Conservation (phyloP, 441 rosid genomes). For the Corymbia calophylla region DNA sequence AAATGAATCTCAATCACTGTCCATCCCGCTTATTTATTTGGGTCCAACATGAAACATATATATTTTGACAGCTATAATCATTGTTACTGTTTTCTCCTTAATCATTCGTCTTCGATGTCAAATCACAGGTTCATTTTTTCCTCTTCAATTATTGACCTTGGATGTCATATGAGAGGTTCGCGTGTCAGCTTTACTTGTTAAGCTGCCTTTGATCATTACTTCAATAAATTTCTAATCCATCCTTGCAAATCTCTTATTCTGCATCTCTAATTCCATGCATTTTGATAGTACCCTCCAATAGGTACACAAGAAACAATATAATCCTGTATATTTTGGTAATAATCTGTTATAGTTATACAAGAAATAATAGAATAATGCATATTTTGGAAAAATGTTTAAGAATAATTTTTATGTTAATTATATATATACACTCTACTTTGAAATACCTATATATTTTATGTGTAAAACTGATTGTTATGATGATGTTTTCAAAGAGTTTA, state of each 20-base stretch:
- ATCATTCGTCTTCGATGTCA: not conserved
- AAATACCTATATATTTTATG: no score
- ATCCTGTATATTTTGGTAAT: not conserved
- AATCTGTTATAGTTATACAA: no score
- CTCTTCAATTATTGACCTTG: not conserved
- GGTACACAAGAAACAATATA: not conserved
- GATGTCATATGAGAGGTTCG: no score
- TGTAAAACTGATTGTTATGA: no score
- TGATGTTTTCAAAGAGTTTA: no score
- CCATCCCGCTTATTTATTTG: not conserved
- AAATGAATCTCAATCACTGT: not conserved
- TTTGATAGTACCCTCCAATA: not conserved
- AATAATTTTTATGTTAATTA: no score
- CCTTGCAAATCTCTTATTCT: not conserved
- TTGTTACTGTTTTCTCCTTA: not conserved
- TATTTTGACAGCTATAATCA: no score
- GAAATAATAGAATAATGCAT: no score
- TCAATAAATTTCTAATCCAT: no score
- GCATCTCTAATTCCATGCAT: rapidly evolving
- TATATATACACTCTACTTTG: no score
- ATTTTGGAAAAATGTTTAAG: no score
- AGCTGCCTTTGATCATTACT: not conserved
- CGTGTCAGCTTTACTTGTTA: no score
- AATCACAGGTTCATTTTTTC: not conserved
- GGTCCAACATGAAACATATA: not conserved